Percentiles rank a stretch among this genome's conserved stretches.
phyloP scores from a whole-genome alignment of 2,329 filamentous ascomycete genomes.

The Colletotrichum theobromicola region DNA sequence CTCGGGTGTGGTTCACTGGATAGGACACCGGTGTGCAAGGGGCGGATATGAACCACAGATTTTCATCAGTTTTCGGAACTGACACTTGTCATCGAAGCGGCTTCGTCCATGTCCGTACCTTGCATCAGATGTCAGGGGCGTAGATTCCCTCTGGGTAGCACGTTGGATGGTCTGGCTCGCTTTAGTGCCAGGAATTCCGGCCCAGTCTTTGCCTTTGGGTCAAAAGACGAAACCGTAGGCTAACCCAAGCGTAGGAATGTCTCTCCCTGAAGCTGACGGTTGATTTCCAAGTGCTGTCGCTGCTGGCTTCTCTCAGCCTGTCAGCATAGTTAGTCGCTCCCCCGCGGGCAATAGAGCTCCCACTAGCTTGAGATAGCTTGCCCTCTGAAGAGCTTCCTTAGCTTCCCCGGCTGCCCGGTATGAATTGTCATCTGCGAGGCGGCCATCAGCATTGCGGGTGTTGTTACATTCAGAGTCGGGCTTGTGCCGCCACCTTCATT shows the following conservation, averaged over 20 bases:
- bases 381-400: neutral
- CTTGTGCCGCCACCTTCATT: neutral
- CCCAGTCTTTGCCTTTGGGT: neutral
- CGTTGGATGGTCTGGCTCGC: neutral
- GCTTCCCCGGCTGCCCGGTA: neutral
- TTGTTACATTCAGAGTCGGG: neutral
- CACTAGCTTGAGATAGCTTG: neutral
- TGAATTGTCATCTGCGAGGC: neutral
- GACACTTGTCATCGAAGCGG: neutral
- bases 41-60: neutral
- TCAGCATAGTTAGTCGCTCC: neutral
- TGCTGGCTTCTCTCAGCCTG: neutral
- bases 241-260: neutral
- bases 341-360: neutral
- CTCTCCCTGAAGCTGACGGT: neutral
- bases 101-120: neutral
- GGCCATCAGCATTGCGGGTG: neutral
- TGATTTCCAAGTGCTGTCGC: neutral
- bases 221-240: neutral
- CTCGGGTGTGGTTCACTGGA: neutral
- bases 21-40: constrained; percentile 10
- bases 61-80: neutral
- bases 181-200: neutral
- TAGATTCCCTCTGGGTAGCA: neutral
- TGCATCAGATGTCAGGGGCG: neutral